A percentile compares a stretch with the other conserved stretches of the same genome.
Conservation (phyloP, 352 stramenopile genomes). For the Stramenopiles sp. region DNA sequence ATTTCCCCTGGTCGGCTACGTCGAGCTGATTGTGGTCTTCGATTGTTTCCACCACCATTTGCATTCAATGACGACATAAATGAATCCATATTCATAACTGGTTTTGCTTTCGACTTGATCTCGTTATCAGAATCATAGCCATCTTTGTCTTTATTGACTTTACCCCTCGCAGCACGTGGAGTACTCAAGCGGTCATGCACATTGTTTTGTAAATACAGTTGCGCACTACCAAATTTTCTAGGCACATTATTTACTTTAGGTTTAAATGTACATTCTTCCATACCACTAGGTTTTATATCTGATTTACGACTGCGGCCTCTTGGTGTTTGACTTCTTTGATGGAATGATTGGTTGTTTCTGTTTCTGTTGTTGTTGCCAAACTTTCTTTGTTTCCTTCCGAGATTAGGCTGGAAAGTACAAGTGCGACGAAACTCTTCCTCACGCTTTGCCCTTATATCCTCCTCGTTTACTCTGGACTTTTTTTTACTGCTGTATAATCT, state of each 20-base stretch:
- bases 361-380: not conserved
- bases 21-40: not conserved
- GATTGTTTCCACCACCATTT: not conserved
- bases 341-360: not conserved
- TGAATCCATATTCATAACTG: conserved; percentile 19
- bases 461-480: conserved; percentile 1
- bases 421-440: conserved; percentile 3
- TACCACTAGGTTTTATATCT: not conserved
- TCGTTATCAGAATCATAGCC: conserved; percentile 8
- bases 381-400: not conserved
- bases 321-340: not conserved
- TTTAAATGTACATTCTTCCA: conserved; percentile 19
- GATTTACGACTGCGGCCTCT: conserved; percentile 6
- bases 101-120: not conserved
- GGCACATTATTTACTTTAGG: conserved; percentile 36
- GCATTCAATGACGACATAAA: conserved; percentile 15
- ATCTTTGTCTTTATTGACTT: not conserved
- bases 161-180: conserved; percentile 22
- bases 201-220: conserved; percentile 54
- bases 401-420: not conserved
- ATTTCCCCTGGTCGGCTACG: not conserved
- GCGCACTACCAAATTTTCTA: conserved; percentile 46
- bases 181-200: conserved; percentile 54
- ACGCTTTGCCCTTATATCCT: conserved; percentile 3
- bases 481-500: not conserved